Base-by-base conservation (phyloP, 371 early-diverging fungal species). In the Rhizopus delemar region DNA sequence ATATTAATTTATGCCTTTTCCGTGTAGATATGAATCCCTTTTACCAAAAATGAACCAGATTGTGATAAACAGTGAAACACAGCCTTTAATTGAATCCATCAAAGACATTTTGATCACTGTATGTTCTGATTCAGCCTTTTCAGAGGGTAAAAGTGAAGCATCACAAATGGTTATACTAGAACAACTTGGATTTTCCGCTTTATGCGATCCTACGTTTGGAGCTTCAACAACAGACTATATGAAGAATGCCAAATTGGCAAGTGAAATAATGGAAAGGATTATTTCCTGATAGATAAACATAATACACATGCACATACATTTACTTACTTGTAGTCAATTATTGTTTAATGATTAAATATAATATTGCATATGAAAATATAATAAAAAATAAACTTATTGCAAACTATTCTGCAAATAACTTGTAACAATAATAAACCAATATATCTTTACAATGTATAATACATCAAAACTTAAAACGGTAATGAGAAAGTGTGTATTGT, bases 31-130 rank as follows among this genome's bases (percentile, higher is more conserved):
- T 53, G 88, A 89, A 36, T 74, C 75, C 0, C 66, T 91, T 2
- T 60, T 86, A 15, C 86, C 90, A 12, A 85, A 87, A 62, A 87
- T 91, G 87, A 85, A 85, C 51, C 84, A 85, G 57, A 85, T 87
- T 31, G 75, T 89, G 3, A 74, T 80, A 28, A 84, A 75, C 39
- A 86, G 82, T 38, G 87, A 90, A 62, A 81, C 84, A 0, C 78
- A 86, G 4, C 80, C 81, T 8, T 83, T 89, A 35, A 69, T 89
- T 32, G 85, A 87, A 33, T 76, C 88, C 2, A 85, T 90, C 6
- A 87, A 90, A 58, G 78, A 84, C 0, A 90, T 91, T 45, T 66
- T 90, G 16, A 71, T 87, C 36, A 85, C 90, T 0, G 86, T 87
- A 46, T 82, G 88, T 9, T 85, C 89, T n/a, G 77, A 80, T 29